Evolutionary conservation across 2,329 filamentous ascomycete genomes (phyloP), one percentile per base, ranked within the genome.

Genomic region (Cercospora zeina): DNA sequence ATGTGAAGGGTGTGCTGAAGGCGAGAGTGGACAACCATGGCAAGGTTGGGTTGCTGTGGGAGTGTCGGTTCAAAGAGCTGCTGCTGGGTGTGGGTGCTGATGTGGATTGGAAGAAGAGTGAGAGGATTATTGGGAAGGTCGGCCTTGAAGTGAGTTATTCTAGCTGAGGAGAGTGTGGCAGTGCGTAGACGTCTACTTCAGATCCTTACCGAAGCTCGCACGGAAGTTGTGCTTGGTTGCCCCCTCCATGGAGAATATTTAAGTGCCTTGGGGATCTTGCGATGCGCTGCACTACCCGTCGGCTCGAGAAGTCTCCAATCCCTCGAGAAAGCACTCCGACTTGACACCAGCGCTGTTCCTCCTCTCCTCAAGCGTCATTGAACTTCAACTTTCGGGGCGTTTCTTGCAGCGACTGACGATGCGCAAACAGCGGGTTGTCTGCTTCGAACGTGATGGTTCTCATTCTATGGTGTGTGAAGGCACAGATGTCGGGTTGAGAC

Each of bases 31-130:
- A 97, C 73, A 93, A 97, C 78, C 89, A 93, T 68, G 87, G 91
- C 79, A 88, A 88, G 67, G 86, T 97, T 58, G 90, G 92, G 0
- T 75, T 97, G 55, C 78, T 97, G 21, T 99, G 95, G 93, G 93
- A 97, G 75, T 93, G 93, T 1, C 84, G 92, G 59, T 85, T 96
- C 63, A 96, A 97, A 79, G 93, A 96, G 68, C 79, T 99, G 62
- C 82, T 99, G 61, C 96, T 97, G 74, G 96, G 91, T 70, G 82
- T 96, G 45, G 95, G 95, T 9, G 91, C 91, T 61, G 90, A 87
- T 55, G 86, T 99, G 59, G 92, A 96, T 73, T 82, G 95, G 71
- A 87, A 86, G 71, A 86, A 85, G 70, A 81, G 87, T 66, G 89
- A 93, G 73, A 88, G 90, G 71, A 88, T 91, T 39, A 89, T 95